Percentiles rank a stretch among this genome's conserved stretches.
phyloP scores from a whole-genome alignment of 2,329 filamentous ascomycete genomes.

The Colletotrichum sp. region DNA sequence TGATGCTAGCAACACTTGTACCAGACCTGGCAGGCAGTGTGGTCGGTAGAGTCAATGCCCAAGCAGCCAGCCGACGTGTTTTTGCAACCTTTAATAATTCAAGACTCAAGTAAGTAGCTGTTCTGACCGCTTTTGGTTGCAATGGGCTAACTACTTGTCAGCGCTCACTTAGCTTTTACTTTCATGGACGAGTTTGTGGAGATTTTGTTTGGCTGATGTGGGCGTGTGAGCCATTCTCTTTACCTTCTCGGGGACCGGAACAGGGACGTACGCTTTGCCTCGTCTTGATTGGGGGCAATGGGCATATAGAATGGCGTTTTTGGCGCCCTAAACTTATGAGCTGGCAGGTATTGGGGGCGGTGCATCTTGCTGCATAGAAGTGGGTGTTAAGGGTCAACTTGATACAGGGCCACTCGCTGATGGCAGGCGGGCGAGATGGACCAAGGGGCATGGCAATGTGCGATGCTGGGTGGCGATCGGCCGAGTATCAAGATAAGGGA shows the following conservation, averaged over 20 bases:
- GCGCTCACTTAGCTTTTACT: slow-evolving; percentile 72
- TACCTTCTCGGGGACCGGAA: neutral
- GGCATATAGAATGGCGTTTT: neutral
- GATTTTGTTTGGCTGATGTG: slow-evolving; percentile 61
- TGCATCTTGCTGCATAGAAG: neutral
- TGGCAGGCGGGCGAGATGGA: neutral
- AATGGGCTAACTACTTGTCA: slow-evolving; percentile 29
- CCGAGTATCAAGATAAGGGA: neutral
- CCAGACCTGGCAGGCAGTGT: slow-evolving; percentile 93
- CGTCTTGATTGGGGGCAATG: neutral
- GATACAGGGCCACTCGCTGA: neutral
- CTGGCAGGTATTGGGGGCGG: neutral
- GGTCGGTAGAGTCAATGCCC: slow-evolving; percentile 89
- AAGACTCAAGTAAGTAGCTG: slow-evolving; percentile 76
- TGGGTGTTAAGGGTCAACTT: neutral
- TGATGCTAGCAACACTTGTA: slow-evolving; percentile 87
- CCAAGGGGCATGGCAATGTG: neutral
- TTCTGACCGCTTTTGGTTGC: slow-evolving; percentile 24
- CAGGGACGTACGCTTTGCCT: neutral
- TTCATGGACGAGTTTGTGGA: slow-evolving; percentile 74
- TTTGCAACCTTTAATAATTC: slow-evolving; percentile 93
- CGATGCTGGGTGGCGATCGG: neutral
- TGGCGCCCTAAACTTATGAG: neutral
- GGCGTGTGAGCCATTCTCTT: neutral
- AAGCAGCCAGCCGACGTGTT: slow-evolving; percentile 85